Base-by-base conservation (phyloP, 169 alveolate species). In the Plasmodium berghei region DNA sequence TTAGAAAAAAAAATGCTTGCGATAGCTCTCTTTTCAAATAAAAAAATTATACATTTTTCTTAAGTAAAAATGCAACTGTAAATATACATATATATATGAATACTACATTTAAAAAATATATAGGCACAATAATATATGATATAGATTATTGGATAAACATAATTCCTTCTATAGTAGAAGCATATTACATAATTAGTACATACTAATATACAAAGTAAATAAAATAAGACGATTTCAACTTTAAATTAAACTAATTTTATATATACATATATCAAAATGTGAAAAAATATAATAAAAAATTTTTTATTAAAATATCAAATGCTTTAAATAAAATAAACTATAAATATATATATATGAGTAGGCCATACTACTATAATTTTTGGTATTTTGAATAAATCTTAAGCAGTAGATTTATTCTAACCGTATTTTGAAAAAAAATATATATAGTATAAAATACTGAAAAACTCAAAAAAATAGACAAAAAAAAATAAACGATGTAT, bases 401-500 rank as follows among this genome's bases (percentile, higher is more conserved):
- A 48, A 42, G 20, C 20, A 22, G 8, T 73, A 73, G 73, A 73
- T 73, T 73, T 73, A 73, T 58, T 58, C 87, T 73, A 73, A 8
- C 18, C 9, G 18, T 59, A 40, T 73, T 56, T 73, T 73, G 26
- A 73, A 22, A 71, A 73, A 73, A 73, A 73, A 34, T 14, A 72
- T 54, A 40, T 28, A 26, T 54, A 28, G 54, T 48, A 45, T 58
- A 73, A 63, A 64, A 26, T 12, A 46, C 5, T 40, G 22, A 26
- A 2, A 58, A 73, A 55, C 72, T 34, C 45, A 56, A 73, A 73
- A 73, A 73, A 46, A 48, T 40, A 18, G 46, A 69, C 40, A 69
- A 69, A 71, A 71, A 71, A 71, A 71, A 73, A 73, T 40, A 12
- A 9, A 26, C 34, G 24, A 40, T 64, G 58, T 24, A 58, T 14